A percentile compares a stretch with the other conserved stretches of the same genome.
Evolutionary conservation across 768 basidiomycete genomes (phyloP).

Genomic region (Xerocomellus chrysenteron): DNA sequence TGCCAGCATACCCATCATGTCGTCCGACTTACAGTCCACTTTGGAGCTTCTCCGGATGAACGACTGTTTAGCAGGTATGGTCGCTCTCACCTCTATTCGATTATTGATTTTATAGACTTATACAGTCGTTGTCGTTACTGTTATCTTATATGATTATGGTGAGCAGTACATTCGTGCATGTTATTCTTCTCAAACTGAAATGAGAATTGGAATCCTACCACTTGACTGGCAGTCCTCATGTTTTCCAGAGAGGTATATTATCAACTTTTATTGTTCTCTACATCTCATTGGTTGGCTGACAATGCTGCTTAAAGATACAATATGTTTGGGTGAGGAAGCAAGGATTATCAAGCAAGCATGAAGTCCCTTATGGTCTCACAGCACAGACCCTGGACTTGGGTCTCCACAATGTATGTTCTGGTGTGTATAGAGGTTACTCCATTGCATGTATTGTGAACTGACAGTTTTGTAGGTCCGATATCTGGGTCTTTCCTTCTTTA

Average conservation of each 20-base stretch:
- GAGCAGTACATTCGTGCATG: not conserved
- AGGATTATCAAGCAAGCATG: too few relatives aligned
- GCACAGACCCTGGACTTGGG: too few relatives aligned
- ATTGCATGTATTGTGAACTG: too few relatives aligned
- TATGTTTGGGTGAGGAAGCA: too few relatives aligned
- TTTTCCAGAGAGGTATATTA: not conserved
- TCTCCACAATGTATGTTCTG: too few relatives aligned
- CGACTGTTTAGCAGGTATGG: not conserved
- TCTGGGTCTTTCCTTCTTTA: too few relatives aligned
- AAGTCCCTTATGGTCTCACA: too few relatives aligned
- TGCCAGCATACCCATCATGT: not conserved
- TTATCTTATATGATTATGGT: slow-evolving; percentile 10
- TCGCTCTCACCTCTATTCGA: not conserved
- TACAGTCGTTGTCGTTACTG: not conserved
- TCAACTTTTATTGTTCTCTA: too few relatives aligned
- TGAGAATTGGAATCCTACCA: not conserved
- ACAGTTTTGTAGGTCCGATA: too few relatives aligned
- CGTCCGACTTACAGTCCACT: not conserved
- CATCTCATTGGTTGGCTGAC: too few relatives aligned
- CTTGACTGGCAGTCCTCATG: not conserved
- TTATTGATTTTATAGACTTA: not conserved
- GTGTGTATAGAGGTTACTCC: too few relatives aligned
- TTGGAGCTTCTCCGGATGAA: not conserved
- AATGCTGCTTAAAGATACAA: too few relatives aligned
- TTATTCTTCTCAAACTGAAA: not conserved